These are phyloP conservation scores for Penicillium sp. DNA, from an alignment of 2,329 filamentous ascomycete genomes.

Conservation along the genomic window DNA sequence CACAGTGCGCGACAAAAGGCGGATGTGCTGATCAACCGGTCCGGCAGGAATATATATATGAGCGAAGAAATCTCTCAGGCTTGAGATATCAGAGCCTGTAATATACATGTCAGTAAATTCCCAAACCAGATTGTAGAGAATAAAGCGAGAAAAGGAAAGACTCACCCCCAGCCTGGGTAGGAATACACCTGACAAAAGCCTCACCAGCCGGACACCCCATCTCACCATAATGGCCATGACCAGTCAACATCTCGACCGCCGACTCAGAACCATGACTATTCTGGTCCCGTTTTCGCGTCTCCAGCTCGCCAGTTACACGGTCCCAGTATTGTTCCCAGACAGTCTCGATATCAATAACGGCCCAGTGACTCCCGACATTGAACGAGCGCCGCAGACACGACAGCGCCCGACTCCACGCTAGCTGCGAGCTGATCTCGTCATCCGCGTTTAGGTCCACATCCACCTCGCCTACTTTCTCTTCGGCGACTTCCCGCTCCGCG, in stretches of 20 bases:
- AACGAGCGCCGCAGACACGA: conserved; percentile 59
- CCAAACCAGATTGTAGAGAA: neutral
- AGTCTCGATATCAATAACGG: conserved; percentile 34
- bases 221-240: conserved; percentile 4
- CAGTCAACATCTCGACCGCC: conserved; percentile 4
- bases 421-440: conserved; percentile 50
- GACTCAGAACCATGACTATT: conserved; percentile 7
- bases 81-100: conserved; percentile 20
- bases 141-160: neutral
- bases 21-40: conserved; percentile 47
- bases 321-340: conserved; percentile 39
- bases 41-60: conserved; percentile 52
- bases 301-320: conserved; percentile 20
- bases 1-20: conserved; percentile 54
- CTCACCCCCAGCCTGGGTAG: conserved; percentile 37
- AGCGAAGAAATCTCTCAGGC: conserved; percentile 48
- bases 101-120: neutral
- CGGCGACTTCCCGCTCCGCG: conserved; percentile 62
- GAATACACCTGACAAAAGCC: conserved; percentile 33
- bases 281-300: conserved; percentile 18
- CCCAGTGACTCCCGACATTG: conserved; percentile 31
- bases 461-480: conserved; percentile 43
- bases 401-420: conserved; percentile 65
- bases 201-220: conserved; percentile 8
- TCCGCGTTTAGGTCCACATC: neutral